Evolutionary conservation across 2,329 filamentous ascomycete genomes (phyloP), one percentile per base, ranked within the genome.

Genomic region (Aureobasidium zeae): DNA sequence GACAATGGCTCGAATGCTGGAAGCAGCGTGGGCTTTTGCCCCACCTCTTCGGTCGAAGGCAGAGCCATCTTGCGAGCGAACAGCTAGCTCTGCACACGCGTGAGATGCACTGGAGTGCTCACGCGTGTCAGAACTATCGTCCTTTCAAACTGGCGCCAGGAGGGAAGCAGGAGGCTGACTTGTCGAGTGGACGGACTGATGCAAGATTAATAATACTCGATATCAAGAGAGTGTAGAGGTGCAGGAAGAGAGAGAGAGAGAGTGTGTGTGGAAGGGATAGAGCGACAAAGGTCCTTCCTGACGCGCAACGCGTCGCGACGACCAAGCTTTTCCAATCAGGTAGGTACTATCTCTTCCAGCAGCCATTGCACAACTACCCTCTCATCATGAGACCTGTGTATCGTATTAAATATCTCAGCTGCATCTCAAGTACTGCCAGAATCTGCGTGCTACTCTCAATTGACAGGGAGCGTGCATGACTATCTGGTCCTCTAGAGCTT

Each of bases 1-100:
- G 83, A 83, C 46, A 85, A 68, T 39, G 79, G 81, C 64, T 88
- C 84, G 61, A 89, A 88, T 16, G 85, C 74, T 49, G 85, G 85
- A 19, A 91, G 76, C 45, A 89, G 69, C 46, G 79, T 76, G 20
- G 84, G 74, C 53, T 67, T 43, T 42, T 37, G 25, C 16, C 36
- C 36, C 37, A 34, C 33, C 28, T 26, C 38, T 22, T 45, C 43
- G 33, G 43, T 37, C 20, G 33, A 45, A 38, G 43, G 43, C 20
- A 45, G 21, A 3, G 30, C 39, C 39, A 28, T 34, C 17, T 43
- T 43, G 6, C 12, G 4, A 43, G 16, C 21, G 20, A 30, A 43
- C 20, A 28, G 24, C 39, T 21, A 34, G 29, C 16, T 34, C 39
- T 33, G 22, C 30, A 43, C 39, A 43, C 39, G 39, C 39, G 39